Conservation (phyloP, 2,329 filamentous ascomycete species). For the Diaporthe nobilis region DNA sequence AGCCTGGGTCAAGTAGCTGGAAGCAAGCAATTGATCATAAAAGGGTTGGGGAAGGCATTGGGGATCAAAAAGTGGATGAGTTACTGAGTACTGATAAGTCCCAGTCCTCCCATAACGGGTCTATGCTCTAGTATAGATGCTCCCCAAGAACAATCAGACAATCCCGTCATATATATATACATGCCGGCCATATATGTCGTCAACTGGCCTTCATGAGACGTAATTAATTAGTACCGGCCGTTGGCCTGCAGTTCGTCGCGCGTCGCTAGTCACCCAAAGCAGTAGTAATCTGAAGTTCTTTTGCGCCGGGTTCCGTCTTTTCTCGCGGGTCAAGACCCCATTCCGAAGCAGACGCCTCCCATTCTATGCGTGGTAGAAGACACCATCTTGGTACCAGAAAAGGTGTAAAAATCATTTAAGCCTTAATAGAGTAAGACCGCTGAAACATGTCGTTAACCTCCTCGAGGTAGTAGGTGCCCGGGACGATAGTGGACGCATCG, state of each 20-base stretch:
- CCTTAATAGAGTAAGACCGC: conserved; percentile 82
- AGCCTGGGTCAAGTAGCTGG: not conserved
- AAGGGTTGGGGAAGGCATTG: not conserved
- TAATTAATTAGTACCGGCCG: conserved; percentile 46
- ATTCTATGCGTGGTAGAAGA: conserved; percentile 39
- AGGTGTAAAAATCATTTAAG: conserved; percentile 58
- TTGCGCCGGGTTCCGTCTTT: conserved; percentile 46
- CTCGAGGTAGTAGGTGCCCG: conserved; percentile 83
- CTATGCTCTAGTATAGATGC: conserved; percentile 41
- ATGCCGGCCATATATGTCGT: conserved; percentile 32
- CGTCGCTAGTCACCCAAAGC: conserved; percentile 29
- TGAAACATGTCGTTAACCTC: conserved; percentile 90
- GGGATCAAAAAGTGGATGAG: conserved; percentile 17
- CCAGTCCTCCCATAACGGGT: conserved; percentile 35
- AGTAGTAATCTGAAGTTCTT: conserved; percentile 25
- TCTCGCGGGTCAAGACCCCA: conserved; percentile 49
- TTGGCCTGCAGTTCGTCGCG: conserved; percentile 34
- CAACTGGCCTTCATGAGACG: conserved; percentile 34
- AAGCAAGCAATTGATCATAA: not conserved
- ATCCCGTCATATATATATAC: conserved; percentile 41
- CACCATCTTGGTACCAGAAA: conserved; percentile 26
- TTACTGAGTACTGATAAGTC: conserved; percentile 27
- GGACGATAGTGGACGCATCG: conserved; percentile 73
- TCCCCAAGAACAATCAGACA: conserved; percentile 56
- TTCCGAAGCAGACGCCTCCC: conserved; percentile 52